These are phyloP conservation scores for Phaseolus lunatus DNA, from an alignment of 306 rosid genomes.

Conservation along the genomic window DNA sequence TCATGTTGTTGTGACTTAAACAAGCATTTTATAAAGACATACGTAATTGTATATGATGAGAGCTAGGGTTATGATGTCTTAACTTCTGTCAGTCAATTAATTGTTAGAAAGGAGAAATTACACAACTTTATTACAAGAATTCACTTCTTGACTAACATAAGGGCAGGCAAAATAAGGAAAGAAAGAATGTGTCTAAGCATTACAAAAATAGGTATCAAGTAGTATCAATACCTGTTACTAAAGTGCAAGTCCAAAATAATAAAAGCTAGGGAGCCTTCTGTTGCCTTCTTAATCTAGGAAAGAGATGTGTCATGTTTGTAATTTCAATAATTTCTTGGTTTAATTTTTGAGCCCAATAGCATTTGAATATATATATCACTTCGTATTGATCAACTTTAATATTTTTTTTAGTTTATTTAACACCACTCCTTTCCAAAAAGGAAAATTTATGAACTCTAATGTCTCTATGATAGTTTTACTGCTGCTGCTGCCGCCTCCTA, in stretches of 20 bases:
- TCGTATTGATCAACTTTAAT: neutral
- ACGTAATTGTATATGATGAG: neutral
- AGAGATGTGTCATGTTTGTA: neutral
- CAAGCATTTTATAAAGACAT: constrained; percentile 10
- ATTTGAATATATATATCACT: constrained; percentile 17
- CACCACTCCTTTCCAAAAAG: neutral
- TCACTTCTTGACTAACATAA: constrained; percentile 4
- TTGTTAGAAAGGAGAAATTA: constrained; percentile 18
- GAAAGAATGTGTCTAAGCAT: neutral
- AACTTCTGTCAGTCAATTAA: neutral
- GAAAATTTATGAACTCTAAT: constrained; percentile 9
- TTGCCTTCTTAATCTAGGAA: neutral
- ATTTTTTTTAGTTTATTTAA: neutral
- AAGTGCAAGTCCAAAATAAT: neutral
- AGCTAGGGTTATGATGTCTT: neutral
- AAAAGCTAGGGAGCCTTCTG: constrained; percentile 5
- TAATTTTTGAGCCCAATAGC: neutral
- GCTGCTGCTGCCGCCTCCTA: constrained; percentile 3
- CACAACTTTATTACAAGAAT: constrained; percentile 9
- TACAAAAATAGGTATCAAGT: neutral
- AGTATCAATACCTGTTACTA: neutral
- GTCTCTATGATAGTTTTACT: neutral
- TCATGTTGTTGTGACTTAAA: neutral
- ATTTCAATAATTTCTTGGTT: neutral
- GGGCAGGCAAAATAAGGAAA: neutral